A percentile compares a stretch with the other conserved stretches of the same genome.
phyloP scores from a whole-genome alignment of 2,329 filamentous ascomycete genomes.

The Fusarium guadeloupense region DNA sequence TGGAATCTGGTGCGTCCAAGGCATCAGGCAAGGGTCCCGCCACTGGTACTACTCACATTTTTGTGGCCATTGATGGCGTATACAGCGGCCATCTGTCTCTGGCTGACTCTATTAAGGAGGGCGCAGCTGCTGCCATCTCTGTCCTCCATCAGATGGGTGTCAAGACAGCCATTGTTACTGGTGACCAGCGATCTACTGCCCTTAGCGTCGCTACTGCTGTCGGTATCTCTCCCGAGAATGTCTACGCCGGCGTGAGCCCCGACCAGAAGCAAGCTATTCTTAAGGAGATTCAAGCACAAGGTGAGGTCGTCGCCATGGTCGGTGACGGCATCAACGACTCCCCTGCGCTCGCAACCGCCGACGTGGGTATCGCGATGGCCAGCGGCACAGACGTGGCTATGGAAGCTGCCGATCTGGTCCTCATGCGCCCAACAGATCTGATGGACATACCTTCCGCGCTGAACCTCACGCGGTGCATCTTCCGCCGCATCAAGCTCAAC shows the following conservation, averaged over 20 bases:
- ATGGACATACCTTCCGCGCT: conserved; percentile 92
- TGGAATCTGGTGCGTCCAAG: conserved; percentile 58
- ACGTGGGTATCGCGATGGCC: conserved; percentile 91
- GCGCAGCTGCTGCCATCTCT: conserved; percentile 80
- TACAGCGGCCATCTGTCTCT: conserved; percentile 87
- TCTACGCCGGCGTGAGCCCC: conserved; percentile 88
- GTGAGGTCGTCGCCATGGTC: conserved; percentile 91
- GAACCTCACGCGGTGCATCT: conserved; percentile 83
- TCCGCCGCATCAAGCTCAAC: conserved; percentile 92
- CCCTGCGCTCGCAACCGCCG: conserved; percentile 89
- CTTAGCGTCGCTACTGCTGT: conserved; percentile 83
- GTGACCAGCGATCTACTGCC: conserved; percentile 87
- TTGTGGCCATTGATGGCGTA: conserved; percentile 82
- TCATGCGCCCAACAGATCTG: conserved; percentile 92
- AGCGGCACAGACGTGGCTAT: conserved; percentile 96
- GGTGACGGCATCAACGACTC: conserved; percentile 99
- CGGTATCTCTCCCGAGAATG: conserved; percentile 78
- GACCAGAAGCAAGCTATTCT: conserved; percentile 92
- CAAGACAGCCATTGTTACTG: conserved; percentile 90
- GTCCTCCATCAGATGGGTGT: conserved; percentile 87
- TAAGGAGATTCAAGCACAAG: conserved; percentile 75
- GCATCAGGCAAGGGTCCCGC: conserved; percentile 48
- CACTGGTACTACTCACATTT: conserved; percentile 88
- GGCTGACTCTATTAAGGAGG: conserved; percentile 90
- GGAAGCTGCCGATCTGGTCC: conserved; percentile 94